phyloP scores from a whole-genome alignment of 768 basidiomycete species.

The Russula compacta region DNA sequence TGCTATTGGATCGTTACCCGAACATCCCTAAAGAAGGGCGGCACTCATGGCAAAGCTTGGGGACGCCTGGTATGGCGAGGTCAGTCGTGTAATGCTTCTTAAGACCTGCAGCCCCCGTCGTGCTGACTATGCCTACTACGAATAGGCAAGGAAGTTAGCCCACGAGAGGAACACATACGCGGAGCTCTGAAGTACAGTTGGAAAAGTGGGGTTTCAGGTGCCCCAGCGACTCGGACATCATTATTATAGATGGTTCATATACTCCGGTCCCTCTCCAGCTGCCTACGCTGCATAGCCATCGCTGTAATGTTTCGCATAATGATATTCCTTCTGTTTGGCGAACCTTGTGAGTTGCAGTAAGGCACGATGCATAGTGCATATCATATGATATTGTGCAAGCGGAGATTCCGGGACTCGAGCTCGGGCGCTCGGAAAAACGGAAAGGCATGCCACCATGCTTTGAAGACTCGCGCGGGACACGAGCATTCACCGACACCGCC shows the following conservation, averaged over 20 bases:
- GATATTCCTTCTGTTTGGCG: not conserved
- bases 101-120: not conserved
- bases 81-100: slow-evolving; percentile 28
- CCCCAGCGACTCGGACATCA: not conserved
- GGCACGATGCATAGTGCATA: not conserved
- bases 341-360: not conserved
- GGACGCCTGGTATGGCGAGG: slow-evolving; percentile 73
- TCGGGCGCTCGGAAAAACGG: not conserved
- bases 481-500: not conserved
- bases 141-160: slow-evolving; percentile 55
- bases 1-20: slow-evolving; percentile 73
- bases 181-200: slow-evolving; percentile 72
- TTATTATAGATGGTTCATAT: too few relatives aligned
- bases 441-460: not conserved
- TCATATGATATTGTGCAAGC: too few relatives aligned
- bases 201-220: slow-evolving; percentile 45
- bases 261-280: not conserved
- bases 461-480: too few relatives aligned
- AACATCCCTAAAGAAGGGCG: slow-evolving; percentile 61
- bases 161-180: slow-evolving; percentile 51
- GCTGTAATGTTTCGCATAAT: not conserved
- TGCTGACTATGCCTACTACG: not conserved
- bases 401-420: not conserved
- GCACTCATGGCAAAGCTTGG: slow-evolving; percentile 77
- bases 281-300: not conserved